phyloP scores from a whole-genome alignment of 2,329 filamentous ascomycete genomes.

The Colletotrichum neosansevieriae region DNA sequence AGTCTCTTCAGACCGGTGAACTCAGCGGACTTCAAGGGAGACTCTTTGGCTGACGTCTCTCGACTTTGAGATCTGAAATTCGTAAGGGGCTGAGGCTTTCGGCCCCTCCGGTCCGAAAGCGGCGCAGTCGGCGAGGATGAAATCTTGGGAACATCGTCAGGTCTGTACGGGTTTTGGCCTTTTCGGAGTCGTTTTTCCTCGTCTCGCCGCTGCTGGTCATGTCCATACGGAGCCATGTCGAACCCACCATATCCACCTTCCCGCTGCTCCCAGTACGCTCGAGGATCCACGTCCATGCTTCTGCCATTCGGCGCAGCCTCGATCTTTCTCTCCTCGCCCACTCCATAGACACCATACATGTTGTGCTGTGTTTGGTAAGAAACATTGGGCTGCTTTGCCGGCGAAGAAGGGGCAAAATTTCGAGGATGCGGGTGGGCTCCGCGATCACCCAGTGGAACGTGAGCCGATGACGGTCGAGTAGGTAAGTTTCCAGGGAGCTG shows the following conservation, averaged over 20 bases:
- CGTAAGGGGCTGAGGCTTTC: background rate
- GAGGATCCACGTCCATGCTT: background rate
- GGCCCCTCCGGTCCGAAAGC: too few relatives aligned
- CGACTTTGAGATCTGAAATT: background rate
- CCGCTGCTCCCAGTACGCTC: background rate
- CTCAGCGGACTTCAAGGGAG: background rate
- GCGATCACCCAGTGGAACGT: conserved; percentile 17
- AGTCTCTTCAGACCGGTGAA: background rate
- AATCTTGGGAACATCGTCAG: background rate
- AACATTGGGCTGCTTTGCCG: background rate
- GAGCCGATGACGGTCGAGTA: conserved; percentile 4
- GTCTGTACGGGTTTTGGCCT: conserved; percentile 9
- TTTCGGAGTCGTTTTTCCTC: background rate
- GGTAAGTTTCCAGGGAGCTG: background rate
- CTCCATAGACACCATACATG: too few relatives aligned
- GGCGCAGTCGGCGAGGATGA: background rate
- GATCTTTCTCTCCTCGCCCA: background rate
- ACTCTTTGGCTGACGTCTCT: background rate
- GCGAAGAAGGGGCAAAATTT: too few relatives aligned
- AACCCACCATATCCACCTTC: background rate
- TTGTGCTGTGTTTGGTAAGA: background rate
- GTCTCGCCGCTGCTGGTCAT: background rate
- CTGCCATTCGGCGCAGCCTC: background rate
- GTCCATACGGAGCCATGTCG: background rate
- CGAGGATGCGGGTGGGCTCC: background rate